Evolutionary conservation across 2,329 filamentous ascomycete species (phyloP).

Genomic region (Immersiporthe knoxdaviesiana): DNA sequence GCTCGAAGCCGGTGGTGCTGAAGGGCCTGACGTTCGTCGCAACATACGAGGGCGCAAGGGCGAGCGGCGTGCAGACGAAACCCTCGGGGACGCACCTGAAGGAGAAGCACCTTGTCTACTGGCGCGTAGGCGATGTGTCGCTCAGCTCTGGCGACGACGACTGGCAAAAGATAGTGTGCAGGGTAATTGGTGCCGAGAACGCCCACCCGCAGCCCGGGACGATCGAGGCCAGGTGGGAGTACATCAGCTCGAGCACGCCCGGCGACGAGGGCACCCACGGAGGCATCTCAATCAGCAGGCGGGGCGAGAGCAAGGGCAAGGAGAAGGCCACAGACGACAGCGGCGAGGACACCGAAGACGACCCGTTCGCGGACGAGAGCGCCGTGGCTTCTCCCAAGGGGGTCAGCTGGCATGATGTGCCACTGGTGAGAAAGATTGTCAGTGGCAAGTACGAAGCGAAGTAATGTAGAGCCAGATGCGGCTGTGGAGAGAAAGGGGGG

Average conservation of each 20-base stretch:
- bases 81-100: slow-evolving; percentile 78
- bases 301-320: slow-evolving; percentile 56
- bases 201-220: slow-evolving; percentile 72
- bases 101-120: slow-evolving; percentile 78
- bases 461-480: slow-evolving; percentile 29
- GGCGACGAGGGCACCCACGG: slow-evolving; percentile 50
- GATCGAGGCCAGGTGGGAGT: slow-evolving; percentile 84
- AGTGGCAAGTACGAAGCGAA: slow-evolving; percentile 75
- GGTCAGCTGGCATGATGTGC: slow-evolving; percentile 67
- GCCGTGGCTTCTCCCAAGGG: slow-evolving; percentile 36
- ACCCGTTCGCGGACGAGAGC: slow-evolving; percentile 72
- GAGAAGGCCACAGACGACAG: slow-evolving; percentile 50
- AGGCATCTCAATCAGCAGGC: slow-evolving; percentile 66
- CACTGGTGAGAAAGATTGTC: slow-evolving; percentile 67
- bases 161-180: slow-evolving; percentile 78
- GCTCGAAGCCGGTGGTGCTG: slow-evolving; percentile 47
- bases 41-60: slow-evolving; percentile 68
- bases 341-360: slow-evolving; percentile 49
- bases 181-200: slow-evolving; percentile 74
- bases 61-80: slow-evolving; percentile 73
- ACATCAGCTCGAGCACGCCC: slow-evolving; percentile 37
- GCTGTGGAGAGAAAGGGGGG: too few species aligned
- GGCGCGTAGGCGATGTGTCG: slow-evolving; percentile 77
- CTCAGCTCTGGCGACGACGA: slow-evolving; percentile 55
- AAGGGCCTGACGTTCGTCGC: slow-evolving; percentile 78